These are phyloP conservation scores for Lactarius trivialis DNA, from an alignment of 768 basidiomycete genomes.

Conservation along the genomic window DNA sequence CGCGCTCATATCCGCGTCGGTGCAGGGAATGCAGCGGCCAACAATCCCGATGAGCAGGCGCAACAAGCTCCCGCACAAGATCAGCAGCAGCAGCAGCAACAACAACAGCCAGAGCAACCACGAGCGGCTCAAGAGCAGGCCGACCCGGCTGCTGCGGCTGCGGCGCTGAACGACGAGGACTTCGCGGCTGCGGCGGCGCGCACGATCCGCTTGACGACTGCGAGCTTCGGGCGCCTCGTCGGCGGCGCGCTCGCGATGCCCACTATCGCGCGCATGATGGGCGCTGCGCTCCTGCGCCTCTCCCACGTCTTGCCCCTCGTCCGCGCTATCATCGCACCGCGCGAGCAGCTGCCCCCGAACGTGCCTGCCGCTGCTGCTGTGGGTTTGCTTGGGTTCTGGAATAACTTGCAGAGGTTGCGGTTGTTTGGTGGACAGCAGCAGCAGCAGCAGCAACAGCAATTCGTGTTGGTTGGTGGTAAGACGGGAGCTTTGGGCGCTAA, in stretches of 20 bases:
- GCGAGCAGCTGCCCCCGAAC: neutral
- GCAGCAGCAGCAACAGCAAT: neutral
- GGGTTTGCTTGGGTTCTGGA: neutral
- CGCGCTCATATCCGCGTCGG: neutral
- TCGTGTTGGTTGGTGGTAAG: neutral
- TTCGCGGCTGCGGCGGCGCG: constrained; percentile 49
- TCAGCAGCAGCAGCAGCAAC: neutral
- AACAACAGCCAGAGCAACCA: neutral
- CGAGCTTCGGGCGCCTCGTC: constrained; percentile 57
- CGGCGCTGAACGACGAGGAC: constrained; percentile 23
- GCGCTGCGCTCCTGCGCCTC: constrained; percentile 47
- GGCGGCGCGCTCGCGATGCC: constrained; percentile 68
- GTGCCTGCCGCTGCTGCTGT: neutral
- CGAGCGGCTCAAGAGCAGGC: constrained; percentile 7
- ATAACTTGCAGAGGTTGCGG: neutral
- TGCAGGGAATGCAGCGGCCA: neutral
- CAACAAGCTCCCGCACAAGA: neutral
- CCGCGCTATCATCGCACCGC: constrained; percentile 29
- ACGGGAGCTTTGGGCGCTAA: constrained; percentile 20
- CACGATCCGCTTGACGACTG: constrained; percentile 49
- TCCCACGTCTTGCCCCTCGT: constrained; percentile 39
- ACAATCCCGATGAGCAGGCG: neutral
- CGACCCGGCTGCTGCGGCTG: neutral
- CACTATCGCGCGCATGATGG: constrained; percentile 60
- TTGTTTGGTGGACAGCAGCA: neutral